Evolutionary conservation across 2,329 filamentous ascomycete species (phyloP).

Genomic region (Fusarium abutilonis): DNA sequence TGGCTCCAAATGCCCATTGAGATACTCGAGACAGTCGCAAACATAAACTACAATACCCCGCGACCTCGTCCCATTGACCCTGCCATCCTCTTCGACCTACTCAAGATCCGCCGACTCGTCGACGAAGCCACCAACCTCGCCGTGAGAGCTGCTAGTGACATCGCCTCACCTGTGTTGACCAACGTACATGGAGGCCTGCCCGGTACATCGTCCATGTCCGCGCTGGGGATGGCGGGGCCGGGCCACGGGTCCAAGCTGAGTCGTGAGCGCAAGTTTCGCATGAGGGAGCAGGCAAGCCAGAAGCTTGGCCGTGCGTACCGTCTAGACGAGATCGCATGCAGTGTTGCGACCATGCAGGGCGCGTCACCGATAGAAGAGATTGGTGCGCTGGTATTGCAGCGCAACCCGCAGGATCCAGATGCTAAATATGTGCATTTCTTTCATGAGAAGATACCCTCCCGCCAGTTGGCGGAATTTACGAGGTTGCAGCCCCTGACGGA

Average conservation of each 20-base stretch:
- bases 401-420: constrained; percentile 73
- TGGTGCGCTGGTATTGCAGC: constrained; percentile 75
- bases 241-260: constrained; percentile 74
- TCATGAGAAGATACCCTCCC: constrained; percentile 85
- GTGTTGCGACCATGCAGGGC: constrained; percentile 84
- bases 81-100: constrained; percentile 82
- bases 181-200: constrained; percentile 59
- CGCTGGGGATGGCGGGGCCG: constrained; percentile 53
- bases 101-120: constrained; percentile 82
- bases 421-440: constrained; percentile 93
- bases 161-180: constrained; percentile 71
- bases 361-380: constrained; percentile 81
- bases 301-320: constrained; percentile 81
- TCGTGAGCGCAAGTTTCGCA: constrained; percentile 78
- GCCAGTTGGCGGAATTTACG: constrained; percentile 77
- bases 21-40: constrained; percentile 79
- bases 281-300: constrained; percentile 82
- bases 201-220: constrained; percentile 31
- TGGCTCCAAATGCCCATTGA: constrained; percentile 85
- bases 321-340: constrained; percentile 84
- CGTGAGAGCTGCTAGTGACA: constrained; percentile 79
- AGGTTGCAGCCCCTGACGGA: constrained; percentile 72
- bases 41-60: constrained; percentile 81
- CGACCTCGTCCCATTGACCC: constrained; percentile 81
- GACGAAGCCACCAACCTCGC: constrained; percentile 83